Base-by-base conservation (phyloP, 2,329 filamentous ascomycete species). In the Simplicillium aogashimaense region DNA sequence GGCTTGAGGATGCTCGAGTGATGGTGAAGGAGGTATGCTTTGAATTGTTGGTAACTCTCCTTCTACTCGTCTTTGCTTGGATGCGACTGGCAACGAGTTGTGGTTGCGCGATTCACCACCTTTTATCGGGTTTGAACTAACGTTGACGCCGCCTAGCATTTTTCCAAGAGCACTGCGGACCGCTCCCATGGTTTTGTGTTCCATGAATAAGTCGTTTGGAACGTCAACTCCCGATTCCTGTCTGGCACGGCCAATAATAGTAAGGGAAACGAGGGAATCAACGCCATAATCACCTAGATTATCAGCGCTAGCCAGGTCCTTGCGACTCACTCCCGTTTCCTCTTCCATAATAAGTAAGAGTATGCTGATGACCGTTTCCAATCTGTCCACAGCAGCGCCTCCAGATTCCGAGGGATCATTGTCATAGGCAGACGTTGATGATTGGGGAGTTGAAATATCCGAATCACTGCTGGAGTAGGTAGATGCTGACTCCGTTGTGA, bases 241-340 rank as follows among this genome's bases (percentile, higher is more conserved):
- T 6, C 5, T 6, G 5, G 13, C 6, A 32, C 30, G 9, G 4
- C n/a, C 25, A 1, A 38, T 4, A 31, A 78, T 69, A 12, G 70
- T 74, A 29, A 80, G 56, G 5, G 71, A 66, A 70, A 79, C 74
- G 25, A 80, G 61, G 2, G 74, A 78, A 52, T 80, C 75, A 12
- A 77, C 69, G 28, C 75, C 75, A 6, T 77, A 59, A 46, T 78
- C 72, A 9, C 63, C 56, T 50, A 78, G 76, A 37, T 63, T 65
- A 28, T 72, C 69, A 48, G 73, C 74, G 49, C 76, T 70, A 3
- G 61, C 67, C 8, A 78, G 58, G 53, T 77, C 73, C 41, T 71
- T 68, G 34, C 69, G 57, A 30, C 61, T 61, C 29, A 76, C 64
- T 45, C 72, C 73, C 13, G 72, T 65, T 52, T 79, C 75, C 45